phyloP scores from a whole-genome alignment of 495 filamentous ascomycete genomes.

The Glonium stellatum region DNA sequence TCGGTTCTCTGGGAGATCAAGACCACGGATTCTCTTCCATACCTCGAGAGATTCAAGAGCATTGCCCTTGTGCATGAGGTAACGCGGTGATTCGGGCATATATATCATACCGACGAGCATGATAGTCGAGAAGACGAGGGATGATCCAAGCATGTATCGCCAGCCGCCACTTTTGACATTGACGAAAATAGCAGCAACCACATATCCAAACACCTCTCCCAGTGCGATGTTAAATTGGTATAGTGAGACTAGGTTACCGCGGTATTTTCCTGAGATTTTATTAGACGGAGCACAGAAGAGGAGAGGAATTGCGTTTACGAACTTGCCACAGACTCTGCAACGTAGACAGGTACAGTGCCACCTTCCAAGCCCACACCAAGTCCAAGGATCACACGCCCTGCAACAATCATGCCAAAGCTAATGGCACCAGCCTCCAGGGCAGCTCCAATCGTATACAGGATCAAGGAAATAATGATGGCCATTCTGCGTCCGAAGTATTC shows the following conservation, averaged over 20 bases:
- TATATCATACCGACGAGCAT: constrained; percentile 54
- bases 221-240: constrained; percentile 60
- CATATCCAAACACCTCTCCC: constrained; percentile 57
- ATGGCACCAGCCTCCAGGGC: constrained; percentile 53
- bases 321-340: constrained; percentile 39
- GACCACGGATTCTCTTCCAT: constrained; percentile 57
- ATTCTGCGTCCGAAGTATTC: constrained; percentile 51
- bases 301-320: too few species aligned
- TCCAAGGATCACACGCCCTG: constrained; percentile 54
- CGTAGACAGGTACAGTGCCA: constrained; percentile 55
- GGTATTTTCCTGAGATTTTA: constrained; percentile 8
- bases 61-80: constrained; percentile 48
- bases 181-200: constrained; percentile 55
- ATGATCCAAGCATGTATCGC: constrained; percentile 59
- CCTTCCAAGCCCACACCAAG: constrained; percentile 55
- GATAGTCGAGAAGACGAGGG: constrained; percentile 56
- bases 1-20: constrained; percentile 42
- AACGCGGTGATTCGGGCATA: constrained; percentile 52
- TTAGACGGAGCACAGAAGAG: constrained; percentile 37
- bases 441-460: constrained; percentile 54
- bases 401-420: constrained; percentile 54
- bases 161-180: constrained; percentile 49
- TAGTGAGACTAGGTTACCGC: constrained; percentile 55
- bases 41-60: constrained; percentile 48
- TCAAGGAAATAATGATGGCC: constrained; percentile 52